Base-by-base conservation (phyloP, 73 alveolate species). In the Paraurostyla sp. region DNA sequence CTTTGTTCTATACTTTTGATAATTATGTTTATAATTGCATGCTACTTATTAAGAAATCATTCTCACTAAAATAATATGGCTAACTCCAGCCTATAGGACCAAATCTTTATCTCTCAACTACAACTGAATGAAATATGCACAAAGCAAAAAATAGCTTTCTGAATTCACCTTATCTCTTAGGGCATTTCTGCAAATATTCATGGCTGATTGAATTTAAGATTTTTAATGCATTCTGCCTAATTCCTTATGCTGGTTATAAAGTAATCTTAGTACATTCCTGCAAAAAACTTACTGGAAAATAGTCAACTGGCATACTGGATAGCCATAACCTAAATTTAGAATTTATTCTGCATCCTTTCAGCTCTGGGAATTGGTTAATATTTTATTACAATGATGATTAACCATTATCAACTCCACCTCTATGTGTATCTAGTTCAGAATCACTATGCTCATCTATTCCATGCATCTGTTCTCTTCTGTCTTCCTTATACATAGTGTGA, bases 41-140 rank as follows among this genome's bases (percentile, higher is more conserved):
- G 60, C 81, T 32, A 18, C 90, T 59, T 30, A 90, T 90, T 35
- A 58, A 23, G 92, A 90, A 90, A 46, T 90, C 95, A 71, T 87
- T 83, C 33, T 83, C 95, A 40, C 92, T 45, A 57, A 90, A 90
- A 60, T 96, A 97, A 81, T 98, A 98, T 76, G 96, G 92, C 30
- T 94, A 93, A 94, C 95, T 95, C 98, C 99, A 98, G 16, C 99
- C 99, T 29, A 98, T 93, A n/a, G 99, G 98, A 0, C 99, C 99
- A 93, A 90, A 98, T 92, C 96, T 96, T 80, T 97, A 92, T 84
- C 99, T 95, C 94, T 97, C 99, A 59, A 94, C 93, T 0, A 97
- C 98, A 18, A 96, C 91, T 20, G 99, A 97, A 91, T 98, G 99
- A 96, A 96, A 98, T 71, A 91, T 78, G 33, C 87, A 65, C 52